These are phyloP conservation scores for Entomortierella beljakovae DNA, from an alignment of 192 early-diverging fungal genomes.

Conservation along the genomic window DNA sequence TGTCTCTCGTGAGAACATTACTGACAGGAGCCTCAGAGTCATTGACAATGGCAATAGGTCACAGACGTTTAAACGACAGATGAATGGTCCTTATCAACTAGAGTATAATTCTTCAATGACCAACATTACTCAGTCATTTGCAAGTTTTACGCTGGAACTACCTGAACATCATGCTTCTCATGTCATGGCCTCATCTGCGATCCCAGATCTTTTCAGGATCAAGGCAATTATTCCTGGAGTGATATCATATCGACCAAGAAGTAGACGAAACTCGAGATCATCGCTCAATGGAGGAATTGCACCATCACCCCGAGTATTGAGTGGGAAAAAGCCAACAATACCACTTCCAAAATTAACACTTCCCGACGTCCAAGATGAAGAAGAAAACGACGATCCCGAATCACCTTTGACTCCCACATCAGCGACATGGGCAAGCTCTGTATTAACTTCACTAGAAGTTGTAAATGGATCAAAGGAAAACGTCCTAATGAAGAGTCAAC, in stretches of 20 bases:
- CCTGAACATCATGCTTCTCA: conserved; percentile 29
- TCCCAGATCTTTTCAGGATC: conserved; percentile 39
- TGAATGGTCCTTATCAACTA: conserved; percentile 38
- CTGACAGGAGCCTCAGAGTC: conserved; percentile 14
- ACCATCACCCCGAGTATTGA: conserved; percentile 25
- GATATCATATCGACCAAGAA: not conserved
- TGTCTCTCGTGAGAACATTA: conserved; percentile 25
- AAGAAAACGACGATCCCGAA: conserved; percentile 9
- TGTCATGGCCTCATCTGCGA: conserved; percentile 22
- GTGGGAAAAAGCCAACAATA: conserved; percentile 9
- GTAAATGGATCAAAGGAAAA: not conserved
- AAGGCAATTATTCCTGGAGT: conserved; percentile 1
- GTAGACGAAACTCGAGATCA: conserved; percentile 24
- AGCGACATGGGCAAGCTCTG: conserved; percentile 8
- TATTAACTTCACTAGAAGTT: conserved; percentile 27
- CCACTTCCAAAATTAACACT: not conserved
- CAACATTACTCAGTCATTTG: conserved; percentile 38
- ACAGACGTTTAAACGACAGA: conserved; percentile 9
- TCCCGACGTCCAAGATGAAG: conserved; percentile 4
- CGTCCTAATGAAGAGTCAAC: not conserved
- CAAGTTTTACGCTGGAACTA: conserved; percentile 41
- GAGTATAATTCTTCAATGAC: conserved; percentile 40
- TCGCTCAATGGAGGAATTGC: not conserved
- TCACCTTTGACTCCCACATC: conserved; percentile 20
- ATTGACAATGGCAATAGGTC: not conserved